Conservation (phyloP, 2,329 filamentous ascomycete genomes). For the Chaetomiaceae sp. region DNA sequence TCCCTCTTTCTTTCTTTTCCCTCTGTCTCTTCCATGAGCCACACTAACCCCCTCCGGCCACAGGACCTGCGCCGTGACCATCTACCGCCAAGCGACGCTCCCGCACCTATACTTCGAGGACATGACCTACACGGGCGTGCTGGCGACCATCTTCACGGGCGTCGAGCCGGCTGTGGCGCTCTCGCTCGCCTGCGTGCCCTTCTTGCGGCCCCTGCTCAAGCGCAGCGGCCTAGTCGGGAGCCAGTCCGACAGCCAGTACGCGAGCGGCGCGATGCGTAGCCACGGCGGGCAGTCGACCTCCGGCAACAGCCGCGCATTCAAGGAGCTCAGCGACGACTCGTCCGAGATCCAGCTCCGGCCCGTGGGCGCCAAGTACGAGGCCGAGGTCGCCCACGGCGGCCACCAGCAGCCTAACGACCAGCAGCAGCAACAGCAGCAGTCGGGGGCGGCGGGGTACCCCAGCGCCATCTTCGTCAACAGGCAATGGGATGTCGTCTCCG, state of each 20-base stretch:
- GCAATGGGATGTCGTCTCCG: background rate
- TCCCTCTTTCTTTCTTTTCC: background rate
- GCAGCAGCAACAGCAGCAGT: background rate
- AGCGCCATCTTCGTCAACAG: background rate
- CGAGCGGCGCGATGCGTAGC: background rate
- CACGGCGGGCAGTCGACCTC: background rate
- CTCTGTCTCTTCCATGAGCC: background rate
- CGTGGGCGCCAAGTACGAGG: background rate
- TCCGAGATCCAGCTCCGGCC: conserved; percentile 2
- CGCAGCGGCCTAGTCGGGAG: too few species aligned
- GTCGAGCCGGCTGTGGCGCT: background rate
- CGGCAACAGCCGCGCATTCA: background rate
- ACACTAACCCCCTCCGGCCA: background rate
- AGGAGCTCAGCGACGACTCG: conserved; percentile 6
- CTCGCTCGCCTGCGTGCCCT: conserved; percentile 5
- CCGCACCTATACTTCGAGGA: conserved; percentile 5
- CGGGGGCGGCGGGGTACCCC: background rate
- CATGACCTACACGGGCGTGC: conserved; percentile 5
- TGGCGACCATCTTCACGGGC: conserved; percentile 4
- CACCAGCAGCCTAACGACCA: background rate
- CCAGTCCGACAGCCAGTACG: conserved; percentile 1
- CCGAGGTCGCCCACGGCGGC: background rate
- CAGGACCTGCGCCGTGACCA: conserved; percentile 5
- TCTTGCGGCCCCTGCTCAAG: background rate
- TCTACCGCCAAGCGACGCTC: conserved; percentile 3